These are phyloP conservation scores for Friedmanniomyces simplex DNA, from an alignment of 495 filamentous ascomycete species.

Conservation along the genomic window DNA sequence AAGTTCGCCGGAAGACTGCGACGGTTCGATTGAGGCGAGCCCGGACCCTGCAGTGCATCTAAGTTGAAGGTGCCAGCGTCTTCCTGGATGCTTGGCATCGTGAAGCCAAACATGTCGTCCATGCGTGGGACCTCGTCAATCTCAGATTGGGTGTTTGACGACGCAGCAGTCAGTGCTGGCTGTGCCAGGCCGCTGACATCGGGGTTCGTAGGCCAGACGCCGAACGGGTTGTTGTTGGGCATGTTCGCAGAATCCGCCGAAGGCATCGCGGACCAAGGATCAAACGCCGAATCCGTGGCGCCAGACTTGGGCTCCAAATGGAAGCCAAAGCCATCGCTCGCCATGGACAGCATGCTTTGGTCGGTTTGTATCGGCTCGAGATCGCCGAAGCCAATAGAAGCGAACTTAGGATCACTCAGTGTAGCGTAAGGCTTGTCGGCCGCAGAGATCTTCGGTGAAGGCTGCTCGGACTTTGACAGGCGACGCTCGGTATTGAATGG, in stretches of 20 bases:
- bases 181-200: constrained; percentile 17
- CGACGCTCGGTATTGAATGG: constrained; percentile 24
- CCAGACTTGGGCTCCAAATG: constrained; percentile 5
- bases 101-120: constrained; percentile 8
- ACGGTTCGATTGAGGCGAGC: constrained; percentile 14
- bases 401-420: neutral
- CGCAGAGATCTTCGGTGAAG: constrained; percentile 8
- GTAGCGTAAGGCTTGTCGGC: neutral
- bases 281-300: constrained; percentile 6
- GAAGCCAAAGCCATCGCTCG: constrained; percentile 7
- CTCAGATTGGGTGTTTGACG: constrained; percentile 31
- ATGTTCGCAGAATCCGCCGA: constrained; percentile 5
- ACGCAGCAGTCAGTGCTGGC: constrained; percentile 29
- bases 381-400: constrained; percentile 14
- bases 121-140: constrained; percentile 23
- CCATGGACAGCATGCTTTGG: constrained; percentile 1
- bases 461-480: constrained; percentile 22
- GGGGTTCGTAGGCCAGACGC: constrained; percentile 17
- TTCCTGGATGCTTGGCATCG: constrained; percentile 20
- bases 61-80: constrained; percentile 8
- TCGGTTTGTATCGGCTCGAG: neutral
- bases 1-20: constrained; percentile 17
- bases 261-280: constrained; percentile 11
- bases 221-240: constrained; percentile 22
- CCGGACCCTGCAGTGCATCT: neutral